phyloP scores from a whole-genome alignment of 352 stramenopile genomes.

The Globisporangium nunn region DNA sequence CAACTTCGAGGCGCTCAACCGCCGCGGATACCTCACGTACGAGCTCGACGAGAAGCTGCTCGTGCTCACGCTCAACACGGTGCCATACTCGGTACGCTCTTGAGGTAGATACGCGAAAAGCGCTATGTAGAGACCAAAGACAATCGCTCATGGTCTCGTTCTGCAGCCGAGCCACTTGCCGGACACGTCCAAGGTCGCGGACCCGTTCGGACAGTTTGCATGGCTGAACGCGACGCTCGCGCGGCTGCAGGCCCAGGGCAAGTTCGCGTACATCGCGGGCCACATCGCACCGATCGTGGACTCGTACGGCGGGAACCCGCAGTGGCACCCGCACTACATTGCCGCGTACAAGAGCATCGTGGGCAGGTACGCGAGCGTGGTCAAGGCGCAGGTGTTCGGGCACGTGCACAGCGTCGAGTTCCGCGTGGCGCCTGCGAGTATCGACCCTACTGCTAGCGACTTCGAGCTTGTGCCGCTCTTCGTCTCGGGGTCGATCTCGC shows the following conservation, averaged over 20 bases:
- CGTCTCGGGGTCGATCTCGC: slow-evolving; percentile 78
- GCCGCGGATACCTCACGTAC: slow-evolving; percentile 56
- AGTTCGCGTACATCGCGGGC: slow-evolving; percentile 83
- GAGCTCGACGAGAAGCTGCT: slow-evolving; percentile 54
- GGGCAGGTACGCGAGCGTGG: slow-evolving; percentile 36
- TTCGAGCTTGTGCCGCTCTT: slow-evolving; percentile 65
- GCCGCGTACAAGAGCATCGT: slow-evolving; percentile 74
- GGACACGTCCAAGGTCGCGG: slow-evolving; percentile 45
- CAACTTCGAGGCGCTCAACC: slow-evolving; percentile 52
- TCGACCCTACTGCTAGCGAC: slow-evolving; percentile 9
- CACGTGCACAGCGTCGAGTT: slow-evolving; percentile 92
- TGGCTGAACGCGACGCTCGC: slow-evolving; percentile 85
- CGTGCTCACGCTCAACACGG: slow-evolving; percentile 77
- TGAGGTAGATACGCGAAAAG: too few relatives aligned
- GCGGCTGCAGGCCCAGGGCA: slow-evolving; percentile 27
- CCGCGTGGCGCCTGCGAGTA: slow-evolving; percentile 35
- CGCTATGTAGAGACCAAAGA: too few relatives aligned
- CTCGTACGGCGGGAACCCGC: slow-evolving; percentile 67
- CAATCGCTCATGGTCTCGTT: background rate
- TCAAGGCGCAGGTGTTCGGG: slow-evolving; percentile 88
- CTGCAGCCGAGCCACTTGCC: slow-evolving; percentile 66
- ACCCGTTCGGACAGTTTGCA: slow-evolving; percentile 88
- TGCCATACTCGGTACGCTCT: slow-evolving; percentile 66
- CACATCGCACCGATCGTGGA: slow-evolving; percentile 90
- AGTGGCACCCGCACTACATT: slow-evolving; percentile 88